A percentile compares a stretch with the other conserved stretches of the same genome.
phyloP scores from a whole-genome alignment of 2,329 filamentous ascomycete species.

The Paecilomyces fulvus region DNA sequence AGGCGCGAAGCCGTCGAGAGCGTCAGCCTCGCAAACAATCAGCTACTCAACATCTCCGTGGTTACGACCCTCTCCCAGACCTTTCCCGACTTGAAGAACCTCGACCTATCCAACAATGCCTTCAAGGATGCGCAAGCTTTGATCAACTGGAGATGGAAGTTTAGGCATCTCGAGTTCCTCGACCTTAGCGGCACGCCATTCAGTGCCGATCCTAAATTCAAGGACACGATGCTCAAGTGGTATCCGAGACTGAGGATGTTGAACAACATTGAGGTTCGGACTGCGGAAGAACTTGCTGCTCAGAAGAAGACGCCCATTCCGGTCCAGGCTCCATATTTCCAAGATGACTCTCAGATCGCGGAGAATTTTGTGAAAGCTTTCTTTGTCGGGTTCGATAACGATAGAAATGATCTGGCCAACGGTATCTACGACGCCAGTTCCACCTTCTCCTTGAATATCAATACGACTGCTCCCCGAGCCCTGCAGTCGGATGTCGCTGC shows the following conservation, averaged over 20 bases:
- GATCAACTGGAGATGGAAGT: constrained; percentile 68
- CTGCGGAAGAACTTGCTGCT: constrained; percentile 58
- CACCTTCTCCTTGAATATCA: constrained; percentile 67
- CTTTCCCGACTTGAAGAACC: constrained; percentile 76
- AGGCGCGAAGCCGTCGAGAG: constrained; percentile 73
- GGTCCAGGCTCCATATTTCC: constrained; percentile 59
- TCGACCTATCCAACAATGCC: constrained; percentile 80
- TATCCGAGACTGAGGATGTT: constrained; percentile 73
- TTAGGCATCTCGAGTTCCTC: constrained; percentile 70
- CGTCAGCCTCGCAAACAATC: constrained; percentile 74
- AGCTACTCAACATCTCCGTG: constrained; percentile 60
- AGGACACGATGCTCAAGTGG: constrained; percentile 65
- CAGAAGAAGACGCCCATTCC: constrained; percentile 52
- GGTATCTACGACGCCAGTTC: constrained; percentile 70
- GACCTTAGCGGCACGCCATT: constrained; percentile 72
- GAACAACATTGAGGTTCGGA: constrained; percentile 66
- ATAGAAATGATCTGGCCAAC: constrained; percentile 54
- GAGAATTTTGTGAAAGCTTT: constrained; percentile 69
- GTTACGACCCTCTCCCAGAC: constrained; percentile 69
- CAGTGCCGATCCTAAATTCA: constrained; percentile 52
- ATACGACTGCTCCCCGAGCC: constrained; percentile 49
- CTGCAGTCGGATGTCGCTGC: constrained; percentile 38
- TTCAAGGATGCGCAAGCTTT: constrained; percentile 61
- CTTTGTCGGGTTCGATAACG: constrained; percentile 63
- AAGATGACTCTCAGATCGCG: constrained; percentile 65